These are phyloP conservation scores for Cytidiella melzeri DNA, from an alignment of 768 basidiomycete genomes.

Conservation along the genomic window DNA sequence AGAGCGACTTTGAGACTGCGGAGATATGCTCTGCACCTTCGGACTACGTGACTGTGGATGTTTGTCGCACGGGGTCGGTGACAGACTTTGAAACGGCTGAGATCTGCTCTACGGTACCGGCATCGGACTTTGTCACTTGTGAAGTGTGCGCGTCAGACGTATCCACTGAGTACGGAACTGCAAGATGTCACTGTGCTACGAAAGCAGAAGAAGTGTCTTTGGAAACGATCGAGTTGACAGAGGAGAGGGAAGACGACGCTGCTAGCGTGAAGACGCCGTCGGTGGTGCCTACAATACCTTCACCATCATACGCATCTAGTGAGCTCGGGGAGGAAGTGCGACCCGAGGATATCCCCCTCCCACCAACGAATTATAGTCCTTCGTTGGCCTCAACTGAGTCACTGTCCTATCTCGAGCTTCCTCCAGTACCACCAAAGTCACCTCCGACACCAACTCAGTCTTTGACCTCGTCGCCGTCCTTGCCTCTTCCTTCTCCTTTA, in stretches of 20 bases:
- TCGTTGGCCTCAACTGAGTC: conserved; percentile 12
- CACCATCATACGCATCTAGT: conserved; percentile 9
- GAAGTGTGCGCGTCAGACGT: conserved; percentile 38
- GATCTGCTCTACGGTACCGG: conserved; percentile 31
- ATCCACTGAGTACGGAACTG: conserved; percentile 42
- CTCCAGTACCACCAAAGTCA: conserved; percentile 20
- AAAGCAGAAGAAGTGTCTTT: conserved; percentile 7
- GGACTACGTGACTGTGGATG: conserved; percentile 29
- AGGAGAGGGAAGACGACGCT: conserved; percentile 14
- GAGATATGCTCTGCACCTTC: conserved; percentile 30
- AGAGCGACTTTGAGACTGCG: conserved; percentile 38
- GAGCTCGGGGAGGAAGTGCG: conserved; percentile 9
- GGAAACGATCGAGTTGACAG: conserved; percentile 9
- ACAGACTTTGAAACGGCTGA: conserved; percentile 40
- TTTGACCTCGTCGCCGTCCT: conserved; percentile 10
- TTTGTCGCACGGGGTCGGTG: conserved; percentile 23
- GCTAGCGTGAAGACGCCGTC: conserved; percentile 22
- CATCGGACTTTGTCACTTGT: conserved; percentile 47
- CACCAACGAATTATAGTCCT: conserved; percentile 27
- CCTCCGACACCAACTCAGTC: conserved; percentile 18
- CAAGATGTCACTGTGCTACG: conserved; percentile 30
- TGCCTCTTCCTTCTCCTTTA: conserved; percentile 25
- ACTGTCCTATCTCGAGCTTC: conserved; percentile 17
- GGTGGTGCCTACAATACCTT: conserved; percentile 26
- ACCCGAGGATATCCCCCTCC: conserved; percentile 38